Evolutionary conservation across 176 grass and related monocot genomes (phyloP).

Genomic region (Oryza punctata): DNA sequence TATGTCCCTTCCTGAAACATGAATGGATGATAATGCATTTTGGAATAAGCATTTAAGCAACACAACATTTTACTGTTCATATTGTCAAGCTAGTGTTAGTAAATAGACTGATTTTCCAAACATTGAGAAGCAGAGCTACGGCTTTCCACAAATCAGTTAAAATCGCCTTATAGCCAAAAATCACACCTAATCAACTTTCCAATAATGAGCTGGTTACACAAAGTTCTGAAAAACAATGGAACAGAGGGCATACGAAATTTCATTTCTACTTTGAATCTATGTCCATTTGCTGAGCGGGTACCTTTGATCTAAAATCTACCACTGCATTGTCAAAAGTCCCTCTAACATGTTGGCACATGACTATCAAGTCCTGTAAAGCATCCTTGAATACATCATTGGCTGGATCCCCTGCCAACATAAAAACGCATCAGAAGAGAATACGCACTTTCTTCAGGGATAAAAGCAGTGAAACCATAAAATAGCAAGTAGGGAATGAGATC

Average conservation of each 20-base stretch:
- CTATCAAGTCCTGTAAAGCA: constrained; percentile 57
- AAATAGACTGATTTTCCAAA: not conserved
- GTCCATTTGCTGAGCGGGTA: constrained; percentile 35
- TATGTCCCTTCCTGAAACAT: not conserved
- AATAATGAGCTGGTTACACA: not conserved
- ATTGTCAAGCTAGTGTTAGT: not conserved
- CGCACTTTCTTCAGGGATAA: not conserved
- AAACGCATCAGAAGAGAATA: constrained; percentile 16
- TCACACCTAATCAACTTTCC: constrained; percentile 2
- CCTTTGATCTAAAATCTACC: constrained; percentile 44
- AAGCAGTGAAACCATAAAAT: not conserved
- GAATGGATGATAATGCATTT: not conserved
- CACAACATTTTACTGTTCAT: no score
- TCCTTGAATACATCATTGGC: constrained; percentile 80
- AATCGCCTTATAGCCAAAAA: no score
- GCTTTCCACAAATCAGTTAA: not conserved
- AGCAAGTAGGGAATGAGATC: not conserved
- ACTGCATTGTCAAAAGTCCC: constrained; percentile 57
- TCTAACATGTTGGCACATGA: constrained; percentile 40
- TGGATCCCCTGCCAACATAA: constrained; percentile 52
- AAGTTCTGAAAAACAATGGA: not conserved
- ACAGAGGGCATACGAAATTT: not conserved
- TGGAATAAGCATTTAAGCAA: no score
- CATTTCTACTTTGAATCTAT: constrained; percentile 27
- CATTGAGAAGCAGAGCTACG: no score